Conservation (phyloP, 495 filamentous ascomycete species). For the Penicillium coffeae region DNA sequence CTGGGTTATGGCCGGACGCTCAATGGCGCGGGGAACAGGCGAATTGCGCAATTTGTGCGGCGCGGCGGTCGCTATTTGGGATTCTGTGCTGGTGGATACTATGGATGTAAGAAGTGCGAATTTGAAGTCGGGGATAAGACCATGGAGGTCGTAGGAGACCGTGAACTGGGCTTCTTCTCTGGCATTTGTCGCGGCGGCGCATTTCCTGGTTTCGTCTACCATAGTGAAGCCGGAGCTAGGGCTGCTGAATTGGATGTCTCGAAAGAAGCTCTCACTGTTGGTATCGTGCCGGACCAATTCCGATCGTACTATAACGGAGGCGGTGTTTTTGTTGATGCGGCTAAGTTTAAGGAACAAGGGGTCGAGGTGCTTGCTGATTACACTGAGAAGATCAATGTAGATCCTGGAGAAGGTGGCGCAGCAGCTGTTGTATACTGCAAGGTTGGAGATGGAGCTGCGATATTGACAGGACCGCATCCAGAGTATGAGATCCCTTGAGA, state of each 20-base stretch:
- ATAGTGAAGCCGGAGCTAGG: constrained; percentile 79
- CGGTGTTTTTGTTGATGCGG: constrained; percentile 86
- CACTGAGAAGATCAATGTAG: constrained; percentile 68
- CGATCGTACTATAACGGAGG: constrained; percentile 91
- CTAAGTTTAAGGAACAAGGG: constrained; percentile 53
- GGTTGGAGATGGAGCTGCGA: constrained; percentile 74
- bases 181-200: constrained; percentile 82
- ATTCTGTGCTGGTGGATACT: constrained; percentile 94
- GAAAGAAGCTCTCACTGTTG: constrained; percentile 53
- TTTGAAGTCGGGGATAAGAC: constrained; percentile 82
- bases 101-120: constrained; percentile 74
- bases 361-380: constrained; percentile 85
- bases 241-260: constrained; percentile 66
- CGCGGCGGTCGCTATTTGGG: constrained; percentile 84
- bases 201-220: constrained; percentile 87
- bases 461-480: constrained; percentile 88
- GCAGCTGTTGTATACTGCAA: constrained; percentile 88
- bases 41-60: constrained; percentile 78
- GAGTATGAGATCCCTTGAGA: constrained; percentile 68
- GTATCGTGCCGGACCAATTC: constrained; percentile 60
- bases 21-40: constrained; percentile 82
- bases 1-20: constrained; percentile 84
- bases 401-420: constrained; percentile 59
- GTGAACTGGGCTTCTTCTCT: constrained; percentile 86
- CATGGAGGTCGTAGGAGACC: constrained; percentile 79